Conservation (phyloP, 2,329 filamentous ascomycete genomes). For the Cladosporium phlei region DNA sequence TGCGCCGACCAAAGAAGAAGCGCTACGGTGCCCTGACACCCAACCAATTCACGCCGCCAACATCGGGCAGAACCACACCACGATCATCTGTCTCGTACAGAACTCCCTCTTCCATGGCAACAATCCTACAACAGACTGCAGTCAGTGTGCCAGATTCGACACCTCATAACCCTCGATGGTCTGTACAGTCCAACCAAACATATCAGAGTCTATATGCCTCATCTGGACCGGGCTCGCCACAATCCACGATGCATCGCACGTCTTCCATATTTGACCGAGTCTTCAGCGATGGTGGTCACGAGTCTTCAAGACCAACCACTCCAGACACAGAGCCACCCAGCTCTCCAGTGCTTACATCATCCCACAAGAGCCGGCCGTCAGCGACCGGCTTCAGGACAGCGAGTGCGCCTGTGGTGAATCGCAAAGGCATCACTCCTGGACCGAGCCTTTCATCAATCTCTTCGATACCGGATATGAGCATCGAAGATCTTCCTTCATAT, state of each 20-base stretch:
- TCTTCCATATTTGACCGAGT: constrained; percentile 74
- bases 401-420: constrained; percentile 18
- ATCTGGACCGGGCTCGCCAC: constrained; percentile 79
- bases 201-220: constrained; percentile 55
- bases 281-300: constrained; percentile 53
- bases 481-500: constrained; percentile 24
- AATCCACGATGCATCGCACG: constrained; percentile 61
- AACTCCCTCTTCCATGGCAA: constrained; percentile 47
- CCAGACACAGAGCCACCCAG: constrained; percentile 63
- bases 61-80: constrained; percentile 33
- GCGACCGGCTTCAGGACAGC: constrained; percentile 34
- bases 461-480: constrained; percentile 29
- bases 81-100: constrained; percentile 37
- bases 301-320: constrained; percentile 72
- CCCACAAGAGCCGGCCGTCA: constrained; percentile 55
- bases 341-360: constrained; percentile 59
- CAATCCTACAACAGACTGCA: constrained; percentile 60
- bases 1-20: constrained; percentile 61
- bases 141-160: constrained; percentile 51
- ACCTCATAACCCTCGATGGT: constrained; percentile 55
- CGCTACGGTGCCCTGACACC: constrained; percentile 57
- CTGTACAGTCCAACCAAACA: constrained; percentile 55
- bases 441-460: constrained; percentile 21
- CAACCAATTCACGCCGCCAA: constrained; percentile 42
- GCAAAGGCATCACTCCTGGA: constrained; percentile 13